Evolutionary conservation across 2,329 filamentous ascomycete genomes (phyloP).

Genomic region (Daldinia sp.): DNA sequence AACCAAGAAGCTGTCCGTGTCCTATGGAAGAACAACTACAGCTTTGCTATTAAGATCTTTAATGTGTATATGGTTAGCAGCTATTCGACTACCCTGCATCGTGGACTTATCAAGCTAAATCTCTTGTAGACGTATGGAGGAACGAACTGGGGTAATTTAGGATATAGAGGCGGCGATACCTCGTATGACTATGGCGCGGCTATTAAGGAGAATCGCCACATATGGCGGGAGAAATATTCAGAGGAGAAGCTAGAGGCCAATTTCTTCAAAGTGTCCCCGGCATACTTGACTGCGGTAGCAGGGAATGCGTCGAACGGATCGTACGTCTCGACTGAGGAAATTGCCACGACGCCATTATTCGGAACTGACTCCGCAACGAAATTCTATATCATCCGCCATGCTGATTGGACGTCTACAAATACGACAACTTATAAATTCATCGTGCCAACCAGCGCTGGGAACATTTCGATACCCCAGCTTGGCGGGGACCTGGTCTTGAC

Average conservation of each 20-base stretch:
- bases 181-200: slow-evolving; percentile 67
- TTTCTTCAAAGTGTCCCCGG: slow-evolving; percentile 78
- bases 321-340: slow-evolving; percentile 55
- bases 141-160: slow-evolving; percentile 82
- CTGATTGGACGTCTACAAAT: slow-evolving; percentile 38
- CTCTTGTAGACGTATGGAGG: slow-evolving; percentile 72
- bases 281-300: slow-evolving; percentile 72
- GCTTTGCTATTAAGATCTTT: slow-evolving; percentile 74
- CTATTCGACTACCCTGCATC: background rate
- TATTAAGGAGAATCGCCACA: slow-evolving; percentile 73
- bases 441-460: slow-evolving; percentile 45
- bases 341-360: slow-evolving; percentile 56
- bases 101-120: too few relatives aligned
- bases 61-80: slow-evolving; percentile 78
- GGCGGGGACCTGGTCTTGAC: slow-evolving; percentile 41
- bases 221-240: slow-evolving; percentile 80
- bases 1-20: slow-evolving; percentile 81
- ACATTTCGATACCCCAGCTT: slow-evolving; percentile 44
- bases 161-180: slow-evolving; percentile 74
- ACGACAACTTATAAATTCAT: slow-evolving; percentile 46
- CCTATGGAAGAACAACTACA: slow-evolving; percentile 80
- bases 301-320: slow-evolving; percentile 56
- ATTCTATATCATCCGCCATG: slow-evolving; percentile 45
- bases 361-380: slow-evolving; percentile 37
- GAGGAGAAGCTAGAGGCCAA: slow-evolving; percentile 82